phyloP scores from a whole-genome alignment of 176 grass and related monocot species.

The Rhipidocladum racemiflorum region DNA sequence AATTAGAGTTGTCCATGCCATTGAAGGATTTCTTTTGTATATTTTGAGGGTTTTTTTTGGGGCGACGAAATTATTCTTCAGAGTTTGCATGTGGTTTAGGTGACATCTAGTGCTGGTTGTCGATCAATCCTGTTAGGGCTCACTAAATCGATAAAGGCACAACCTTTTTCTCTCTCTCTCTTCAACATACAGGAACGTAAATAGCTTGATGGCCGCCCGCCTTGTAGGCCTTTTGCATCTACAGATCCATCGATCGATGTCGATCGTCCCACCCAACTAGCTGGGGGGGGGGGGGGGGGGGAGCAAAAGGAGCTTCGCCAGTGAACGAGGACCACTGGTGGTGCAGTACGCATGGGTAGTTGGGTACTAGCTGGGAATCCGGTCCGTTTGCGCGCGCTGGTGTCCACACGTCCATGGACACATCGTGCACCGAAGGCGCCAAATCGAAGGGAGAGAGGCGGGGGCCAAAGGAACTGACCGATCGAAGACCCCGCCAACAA shows the following conservation, averaged over 20 bases:
- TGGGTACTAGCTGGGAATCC: not conserved
- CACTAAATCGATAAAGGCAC: not conserved
- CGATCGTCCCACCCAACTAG: not conserved
- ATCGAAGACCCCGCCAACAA: too few relatives aligned
- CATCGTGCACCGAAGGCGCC: too few relatives aligned
- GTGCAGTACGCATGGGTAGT: too few relatives aligned
- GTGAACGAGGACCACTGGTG: not conserved
- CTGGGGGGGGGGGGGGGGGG: too few relatives aligned
- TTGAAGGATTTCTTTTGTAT: not conserved
- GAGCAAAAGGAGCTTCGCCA: not conserved
- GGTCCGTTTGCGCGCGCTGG: not conserved
- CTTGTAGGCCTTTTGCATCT: not conserved
- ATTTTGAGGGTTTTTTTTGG: not conserved
- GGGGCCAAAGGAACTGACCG: too few relatives aligned
- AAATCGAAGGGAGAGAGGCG: too few relatives aligned
- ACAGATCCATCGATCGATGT: not conserved
- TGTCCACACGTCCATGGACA: too few relatives aligned
- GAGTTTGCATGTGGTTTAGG: not conserved
- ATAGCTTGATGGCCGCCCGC: not conserved
- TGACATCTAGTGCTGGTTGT: not conserved
- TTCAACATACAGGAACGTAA: too few relatives aligned
- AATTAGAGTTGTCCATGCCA: not conserved
- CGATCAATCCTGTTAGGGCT: not conserved
- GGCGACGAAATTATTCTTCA: not conserved
- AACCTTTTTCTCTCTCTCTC: too few relatives aligned